Base-by-base conservation (phyloP, 148 eudicot species). In the Chenopodium formosanum region DNA sequence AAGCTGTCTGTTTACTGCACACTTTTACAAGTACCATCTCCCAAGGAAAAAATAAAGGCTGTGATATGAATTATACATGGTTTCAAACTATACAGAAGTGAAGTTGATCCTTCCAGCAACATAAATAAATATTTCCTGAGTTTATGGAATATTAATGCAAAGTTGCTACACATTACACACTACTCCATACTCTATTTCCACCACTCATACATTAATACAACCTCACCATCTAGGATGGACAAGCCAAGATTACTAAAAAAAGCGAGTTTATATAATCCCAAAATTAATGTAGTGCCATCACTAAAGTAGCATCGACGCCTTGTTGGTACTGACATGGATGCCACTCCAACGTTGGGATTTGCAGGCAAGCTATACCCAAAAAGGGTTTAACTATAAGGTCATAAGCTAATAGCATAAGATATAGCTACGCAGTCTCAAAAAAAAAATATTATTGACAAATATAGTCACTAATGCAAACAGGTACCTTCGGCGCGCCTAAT, bases 401-500 rank as follows among this genome's bases (percentile, higher is more conserved):
- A 22, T 14, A 16, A 14, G 14, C 22, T 19, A n/a, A 58, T 25
- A 3, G 22, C 53, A 48, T n/a, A 79, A 62, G 44, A 11, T 58
- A 23, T 37, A 53, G 67, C 48, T 23, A 20, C 53, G 0, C 53
- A 12, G 0, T 9, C 2, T 16, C 12, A 11, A 0, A 0, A 25
- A 62, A 17, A 37, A 27, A 7, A 14, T 6, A 52, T 74, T 79
- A 32, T 64, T 62, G 67, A 63, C 58, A 70, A 37, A 11, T 50
- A 25, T 22, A 34, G 12, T 47, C 50, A 19, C n/a, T 8, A 25
- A 76, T 79, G 60, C 46, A 44, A 66, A 75, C 47, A 76, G 53
- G 81, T 82, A 95, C 99, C 98, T 96, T 94, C 37, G 98, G 99
- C 62, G 99, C 93, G 63, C 99, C 99, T 85, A 96, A 88, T 23